Evolutionary conservation across 495 filamentous ascomycete genomes (phyloP).

Genomic region (Niebla homalea): DNA sequence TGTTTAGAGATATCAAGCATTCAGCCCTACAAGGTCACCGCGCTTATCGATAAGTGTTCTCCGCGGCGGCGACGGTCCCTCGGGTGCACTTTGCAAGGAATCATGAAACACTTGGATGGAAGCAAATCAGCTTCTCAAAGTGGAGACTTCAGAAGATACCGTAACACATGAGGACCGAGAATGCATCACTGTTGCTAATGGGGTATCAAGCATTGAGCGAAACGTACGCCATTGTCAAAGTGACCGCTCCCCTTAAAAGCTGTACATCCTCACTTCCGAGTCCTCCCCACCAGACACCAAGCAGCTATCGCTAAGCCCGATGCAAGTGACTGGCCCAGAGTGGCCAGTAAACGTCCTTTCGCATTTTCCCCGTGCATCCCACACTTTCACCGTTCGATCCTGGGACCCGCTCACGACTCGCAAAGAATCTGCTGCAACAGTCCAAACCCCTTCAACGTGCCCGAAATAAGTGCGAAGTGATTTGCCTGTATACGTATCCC

Average conservation of each 20-base stretch:
- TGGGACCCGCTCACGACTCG: slow-evolving; percentile 79
- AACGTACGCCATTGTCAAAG: too few species aligned
- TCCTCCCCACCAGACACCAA: slow-evolving; percentile 90
- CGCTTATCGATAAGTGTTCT: too few species aligned
- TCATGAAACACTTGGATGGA: too few species aligned
- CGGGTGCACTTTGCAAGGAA: too few species aligned
- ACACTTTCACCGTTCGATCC: slow-evolving; percentile 92
- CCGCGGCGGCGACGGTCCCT: too few species aligned
- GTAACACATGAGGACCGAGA: too few species aligned
- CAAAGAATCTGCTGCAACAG: slow-evolving; percentile 79
- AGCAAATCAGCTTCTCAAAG: too few species aligned
- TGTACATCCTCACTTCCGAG: slow-evolving; percentile 76
- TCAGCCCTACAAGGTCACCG: too few species aligned
- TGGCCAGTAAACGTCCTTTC: slow-evolving; percentile 87
- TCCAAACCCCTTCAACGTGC: slow-evolving; percentile 93
- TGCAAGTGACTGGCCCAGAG: slow-evolving; percentile 77
- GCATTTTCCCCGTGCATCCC: slow-evolving; percentile 86
- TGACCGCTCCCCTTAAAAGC: slow-evolving; percentile 33
- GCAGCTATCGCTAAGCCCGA: slow-evolving; percentile 74
- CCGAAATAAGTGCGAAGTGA: slow-evolving; percentile 90
- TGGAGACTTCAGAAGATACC: too few species aligned
- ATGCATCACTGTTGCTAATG: too few species aligned
- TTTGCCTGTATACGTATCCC: slow-evolving; percentile 71
- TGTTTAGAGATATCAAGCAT: too few species aligned
- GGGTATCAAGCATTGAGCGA: too few species aligned